Evolutionary conservation across 768 basidiomycete genomes (phyloP).

Genomic region (Chalciporus pseudorubinellus): DNA sequence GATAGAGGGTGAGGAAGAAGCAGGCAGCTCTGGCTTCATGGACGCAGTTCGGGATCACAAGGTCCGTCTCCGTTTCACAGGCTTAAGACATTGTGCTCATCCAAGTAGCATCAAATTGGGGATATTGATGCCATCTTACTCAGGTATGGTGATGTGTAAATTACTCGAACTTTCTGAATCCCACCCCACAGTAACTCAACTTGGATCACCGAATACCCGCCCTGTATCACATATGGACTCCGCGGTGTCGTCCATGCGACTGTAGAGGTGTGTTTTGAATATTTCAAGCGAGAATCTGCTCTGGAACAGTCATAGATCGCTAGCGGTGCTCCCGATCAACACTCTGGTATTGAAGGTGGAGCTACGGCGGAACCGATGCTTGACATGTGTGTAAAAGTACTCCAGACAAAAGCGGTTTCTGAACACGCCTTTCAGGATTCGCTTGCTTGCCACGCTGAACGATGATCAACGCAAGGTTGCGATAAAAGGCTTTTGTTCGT

Average conservation of each 20-base stretch:
- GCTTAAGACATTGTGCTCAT: constrained; percentile 2
- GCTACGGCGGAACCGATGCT: constrained; percentile 85
- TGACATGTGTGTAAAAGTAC: constrained; percentile 63
- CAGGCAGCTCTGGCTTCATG: constrained; percentile 84
- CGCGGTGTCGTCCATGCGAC: constrained; percentile 91
- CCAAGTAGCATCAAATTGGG: constrained; percentile 70
- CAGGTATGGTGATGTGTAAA: constrained; percentile 45
- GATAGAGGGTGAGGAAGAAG: constrained; percentile 96
- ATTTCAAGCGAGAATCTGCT: background rate
- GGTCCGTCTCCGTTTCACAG: constrained; percentile 38
- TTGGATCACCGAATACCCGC: constrained; percentile 90
- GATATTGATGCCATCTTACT: constrained; percentile 86
- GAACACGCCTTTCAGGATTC: constrained; percentile 50
- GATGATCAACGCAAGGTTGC: constrained; percentile 56
- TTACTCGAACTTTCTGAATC: background rate
- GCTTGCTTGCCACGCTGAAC: constrained; percentile 69
- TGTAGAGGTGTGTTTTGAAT: constrained; percentile 51
- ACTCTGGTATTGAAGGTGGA: constrained; percentile 95
- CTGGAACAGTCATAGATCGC: constrained; percentile 48
- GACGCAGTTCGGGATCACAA: constrained; percentile 75
- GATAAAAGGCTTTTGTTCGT: constrained; percentile 83
- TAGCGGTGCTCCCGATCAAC: constrained; percentile 74
- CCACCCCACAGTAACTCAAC: constrained; percentile 75
- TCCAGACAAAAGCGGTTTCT: background rate
- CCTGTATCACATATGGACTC: constrained; percentile 93